Percentiles rank a stretch among this genome's conserved stretches.
Evolutionary conservation across 164 flowering plant genomes (phyloP).

Genomic region (Euptelea pleiosperma): DNA sequence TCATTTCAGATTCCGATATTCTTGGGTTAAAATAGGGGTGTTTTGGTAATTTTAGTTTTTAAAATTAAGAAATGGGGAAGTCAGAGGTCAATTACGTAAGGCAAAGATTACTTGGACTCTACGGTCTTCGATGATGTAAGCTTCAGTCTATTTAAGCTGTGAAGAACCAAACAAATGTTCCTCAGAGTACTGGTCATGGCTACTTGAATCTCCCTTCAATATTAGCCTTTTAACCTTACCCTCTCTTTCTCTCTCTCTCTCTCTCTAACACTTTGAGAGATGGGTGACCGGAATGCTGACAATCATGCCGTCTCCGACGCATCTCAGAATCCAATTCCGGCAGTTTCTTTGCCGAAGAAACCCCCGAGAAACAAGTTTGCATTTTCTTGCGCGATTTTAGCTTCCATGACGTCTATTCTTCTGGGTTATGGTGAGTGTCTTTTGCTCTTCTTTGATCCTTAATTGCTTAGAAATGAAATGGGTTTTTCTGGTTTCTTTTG

Average conservation of each 20-base stretch:
- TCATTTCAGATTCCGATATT: too few relatives aligned
- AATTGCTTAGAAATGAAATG: neutral
- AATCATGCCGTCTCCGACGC: neutral
- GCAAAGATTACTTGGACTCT: too few relatives aligned
- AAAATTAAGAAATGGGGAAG: too few relatives aligned
- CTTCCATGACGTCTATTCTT: constrained; percentile 66
- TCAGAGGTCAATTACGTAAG: too few relatives aligned
- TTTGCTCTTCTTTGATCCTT: neutral
- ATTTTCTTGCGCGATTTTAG: constrained; percentile 54
- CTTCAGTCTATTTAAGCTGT: neutral
- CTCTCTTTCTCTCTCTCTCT: too few relatives aligned
- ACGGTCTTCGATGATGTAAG: constrained; percentile 6
- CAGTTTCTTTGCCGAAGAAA: constrained; percentile 21
- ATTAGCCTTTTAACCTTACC: too few relatives aligned
- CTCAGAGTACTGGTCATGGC: too few relatives aligned
- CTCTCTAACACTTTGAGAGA: neutral
- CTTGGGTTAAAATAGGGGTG: too few relatives aligned
- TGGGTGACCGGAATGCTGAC: neutral
- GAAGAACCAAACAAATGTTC: neutral
- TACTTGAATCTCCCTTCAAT: too few relatives aligned
- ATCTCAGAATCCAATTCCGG: too few relatives aligned
- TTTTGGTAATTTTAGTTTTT: too few relatives aligned
- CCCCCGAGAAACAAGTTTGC: constrained; percentile 51
- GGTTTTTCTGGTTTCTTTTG: neutral
- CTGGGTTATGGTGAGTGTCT: constrained; percentile 59